These are phyloP conservation scores for Boletus barrowsii DNA, from an alignment of 768 basidiomycete genomes.

Conservation along the genomic window DNA sequence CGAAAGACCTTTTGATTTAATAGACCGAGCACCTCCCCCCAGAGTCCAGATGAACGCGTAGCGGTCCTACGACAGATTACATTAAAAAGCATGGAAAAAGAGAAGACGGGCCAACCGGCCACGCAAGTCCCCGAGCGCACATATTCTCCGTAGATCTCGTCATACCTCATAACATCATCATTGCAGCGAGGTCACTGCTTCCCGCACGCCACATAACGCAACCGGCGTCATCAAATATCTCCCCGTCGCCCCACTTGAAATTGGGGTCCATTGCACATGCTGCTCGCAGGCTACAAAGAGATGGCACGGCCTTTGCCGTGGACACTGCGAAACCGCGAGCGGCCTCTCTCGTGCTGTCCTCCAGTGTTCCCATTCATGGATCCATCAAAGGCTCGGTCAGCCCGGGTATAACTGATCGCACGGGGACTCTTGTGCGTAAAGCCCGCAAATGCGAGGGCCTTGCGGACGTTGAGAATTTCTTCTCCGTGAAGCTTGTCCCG, in stretches of 20 bases:
- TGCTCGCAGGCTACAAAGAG: conserved; percentile 58
- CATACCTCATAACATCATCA: conserved; percentile 26
- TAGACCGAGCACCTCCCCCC: conserved; percentile 8
- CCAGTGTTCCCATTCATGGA: conserved; percentile 50
- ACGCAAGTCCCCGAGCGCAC: conserved; percentile 16
- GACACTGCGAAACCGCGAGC: conserved; percentile 58
- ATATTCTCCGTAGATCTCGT: conserved; percentile 28
- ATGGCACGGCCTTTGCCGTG: conserved; percentile 77
- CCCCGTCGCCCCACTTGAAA: conserved; percentile 18
- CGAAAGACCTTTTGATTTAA: conserved; percentile 13
- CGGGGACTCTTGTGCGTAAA: conserved; percentile 91
- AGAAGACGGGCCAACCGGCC: conserved; percentile 4
- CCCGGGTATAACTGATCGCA: conserved; percentile 69
- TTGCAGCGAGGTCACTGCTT: conserved; percentile 29
- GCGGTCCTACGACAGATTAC: conserved; percentile 11
- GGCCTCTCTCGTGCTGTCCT: conserved; percentile 56
- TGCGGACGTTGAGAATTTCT: conserved; percentile 85
- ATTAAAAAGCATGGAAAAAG: conserved; percentile 15
- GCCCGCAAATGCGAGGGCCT: conserved; percentile 86
- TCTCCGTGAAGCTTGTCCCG: conserved; percentile 82
- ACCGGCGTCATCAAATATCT: conserved; percentile 28
- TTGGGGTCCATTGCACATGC: conserved; percentile 30
- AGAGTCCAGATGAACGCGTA: conserved; percentile 15
- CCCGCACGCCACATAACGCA: conserved; percentile 30
- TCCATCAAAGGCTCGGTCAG: conserved; percentile 68